These are phyloP conservation scores for Rhodomyrtus psidioides DNA, from an alignment of 441 rosid genomes.

Conservation along the genomic window DNA sequence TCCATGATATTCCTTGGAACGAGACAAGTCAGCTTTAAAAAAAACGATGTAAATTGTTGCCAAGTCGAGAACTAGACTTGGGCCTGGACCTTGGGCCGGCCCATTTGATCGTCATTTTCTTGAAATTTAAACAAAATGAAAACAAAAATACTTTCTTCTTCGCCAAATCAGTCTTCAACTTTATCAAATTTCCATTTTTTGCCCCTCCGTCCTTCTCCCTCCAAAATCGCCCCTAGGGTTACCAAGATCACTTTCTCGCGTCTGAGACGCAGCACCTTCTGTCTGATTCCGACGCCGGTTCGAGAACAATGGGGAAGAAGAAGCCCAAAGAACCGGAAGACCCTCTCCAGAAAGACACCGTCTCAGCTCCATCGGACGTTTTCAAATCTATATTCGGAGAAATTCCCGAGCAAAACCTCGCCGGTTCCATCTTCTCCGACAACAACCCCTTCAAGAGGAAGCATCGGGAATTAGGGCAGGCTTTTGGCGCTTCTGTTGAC, in stretches of 20 bases:
- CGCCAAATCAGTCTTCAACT: not conserved
- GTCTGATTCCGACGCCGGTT: not conserved
- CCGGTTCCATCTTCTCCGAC: conserved; percentile 54
- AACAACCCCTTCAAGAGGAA: conserved; percentile 82
- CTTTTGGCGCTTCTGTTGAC: not conserved
- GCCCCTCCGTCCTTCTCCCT: not conserved
- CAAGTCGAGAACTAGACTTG: not conserved
- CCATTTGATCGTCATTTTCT: not conserved
- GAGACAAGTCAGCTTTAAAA: not conserved
- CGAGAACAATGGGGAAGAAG: conserved; percentile 29
- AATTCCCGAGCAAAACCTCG: conserved; percentile 12
- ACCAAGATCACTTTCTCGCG: not conserved
- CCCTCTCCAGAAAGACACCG: not conserved
- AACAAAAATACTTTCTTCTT: not conserved
- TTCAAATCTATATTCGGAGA: conserved; percentile 40
- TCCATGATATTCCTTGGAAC: not conserved
- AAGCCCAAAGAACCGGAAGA: conserved; percentile 19
- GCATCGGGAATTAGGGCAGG: conserved; percentile 16
- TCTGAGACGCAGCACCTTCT: not conserved
- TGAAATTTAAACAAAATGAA: not conserved
- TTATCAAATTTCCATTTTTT: not conserved
- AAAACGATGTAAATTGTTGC: not conserved
- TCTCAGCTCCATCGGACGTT: conserved; percentile 19
- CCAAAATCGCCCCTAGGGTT: not conserved
- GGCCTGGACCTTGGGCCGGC: not conserved